Conservation (phyloP, 2,329 filamentous ascomycete genomes). For the Davidsoniella australis region DNA sequence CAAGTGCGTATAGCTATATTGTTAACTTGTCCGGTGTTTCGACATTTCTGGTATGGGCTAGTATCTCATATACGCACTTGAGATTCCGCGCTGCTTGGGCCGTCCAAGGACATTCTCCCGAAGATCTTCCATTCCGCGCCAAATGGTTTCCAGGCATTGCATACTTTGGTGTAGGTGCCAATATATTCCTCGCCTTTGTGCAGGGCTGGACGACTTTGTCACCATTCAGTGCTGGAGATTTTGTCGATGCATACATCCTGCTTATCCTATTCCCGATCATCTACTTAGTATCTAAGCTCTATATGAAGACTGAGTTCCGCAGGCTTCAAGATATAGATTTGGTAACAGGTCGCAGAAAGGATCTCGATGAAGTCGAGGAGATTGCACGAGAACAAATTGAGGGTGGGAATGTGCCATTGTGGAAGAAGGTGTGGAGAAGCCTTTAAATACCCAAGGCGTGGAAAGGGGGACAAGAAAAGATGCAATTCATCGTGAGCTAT, state of each 20-base stretch:
- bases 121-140: slow-evolving; percentile 38
- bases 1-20: slow-evolving; percentile 49
- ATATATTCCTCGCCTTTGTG: slow-evolving; percentile 40
- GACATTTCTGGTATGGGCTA: slow-evolving; percentile 56
- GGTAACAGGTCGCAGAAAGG: slow-evolving; percentile 35
- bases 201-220: slow-evolving; percentile 44
- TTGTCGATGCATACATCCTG: slow-evolving; percentile 47
- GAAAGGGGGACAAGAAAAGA: no score
- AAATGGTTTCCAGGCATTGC: slow-evolving; percentile 39
- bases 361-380: slow-evolving; percentile 31
- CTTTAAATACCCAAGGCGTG: slow-evolving; percentile 19
- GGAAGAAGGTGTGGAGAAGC: slow-evolving; percentile 26
- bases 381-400: slow-evolving; percentile 16
- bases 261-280: slow-evolving; percentile 42
- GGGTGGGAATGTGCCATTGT: slow-evolving; percentile 20
- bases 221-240: slow-evolving; percentile 39
- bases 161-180: slow-evolving; percentile 40
- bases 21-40: slow-evolving; percentile 54
- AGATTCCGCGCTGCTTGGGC: slow-evolving; percentile 50
- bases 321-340: slow-evolving; percentile 36
- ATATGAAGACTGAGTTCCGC: slow-evolving; percentile 35
- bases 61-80: slow-evolving; percentile 54
- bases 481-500: no score
- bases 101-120: slow-evolving; percentile 35
- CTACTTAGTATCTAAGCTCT: slow-evolving; percentile 36